Base-by-base conservation (phyloP, 2,329 filamentous ascomycete genomes). In the Xylariaceae sp. region DNA sequence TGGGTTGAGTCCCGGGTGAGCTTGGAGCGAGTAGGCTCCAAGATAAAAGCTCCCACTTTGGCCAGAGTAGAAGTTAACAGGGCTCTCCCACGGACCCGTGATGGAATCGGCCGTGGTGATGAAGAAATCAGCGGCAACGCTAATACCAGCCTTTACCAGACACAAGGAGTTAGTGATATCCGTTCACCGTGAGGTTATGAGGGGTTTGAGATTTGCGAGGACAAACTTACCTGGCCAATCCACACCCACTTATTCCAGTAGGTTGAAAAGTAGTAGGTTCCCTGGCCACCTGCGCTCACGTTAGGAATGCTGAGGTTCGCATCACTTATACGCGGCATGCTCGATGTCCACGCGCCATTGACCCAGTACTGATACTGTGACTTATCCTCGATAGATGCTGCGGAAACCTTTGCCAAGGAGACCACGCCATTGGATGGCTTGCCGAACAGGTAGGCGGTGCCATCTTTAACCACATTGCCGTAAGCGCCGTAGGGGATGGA, bases 351-450 rank as follows among this genome's bases (percentile, higher is more conserved):
- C 9, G 41, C 29, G 7, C 39, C 45, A 6, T 58, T 50, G 26
- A 58, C 60, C 43, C 58, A 66, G 40, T 56, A 68, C 40, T 61
- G 58, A 34, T 68, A 68, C 34, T 54, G 33, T 8, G 60, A 59
- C 16, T 16, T 21, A 11, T 67, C 60, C 54, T 68, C 65, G 19
- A 68, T 60, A 19, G 50, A 53, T 26, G 19, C 58, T 12, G 50
- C 48, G n/a, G 58, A 49, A 16, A 66, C 65, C 37, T 56, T 59
- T 14, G 66, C 66, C 31, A 68, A 47, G 26, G 56, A 50, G 19
- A 67, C 47, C 19, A 40, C 33, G 6, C 57, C 58, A 9, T 62
- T 55, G n/a, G 59, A 52, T 14, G 62, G 48, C 43, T 48, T 28
- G 9, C 55, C 66, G 33, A 62, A 68, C 6, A 68, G 48, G 46